These are phyloP conservation scores for Alternaria arborescens DNA, from an alignment of 2,329 filamentous ascomycete genomes.

Conservation along the genomic window DNA sequence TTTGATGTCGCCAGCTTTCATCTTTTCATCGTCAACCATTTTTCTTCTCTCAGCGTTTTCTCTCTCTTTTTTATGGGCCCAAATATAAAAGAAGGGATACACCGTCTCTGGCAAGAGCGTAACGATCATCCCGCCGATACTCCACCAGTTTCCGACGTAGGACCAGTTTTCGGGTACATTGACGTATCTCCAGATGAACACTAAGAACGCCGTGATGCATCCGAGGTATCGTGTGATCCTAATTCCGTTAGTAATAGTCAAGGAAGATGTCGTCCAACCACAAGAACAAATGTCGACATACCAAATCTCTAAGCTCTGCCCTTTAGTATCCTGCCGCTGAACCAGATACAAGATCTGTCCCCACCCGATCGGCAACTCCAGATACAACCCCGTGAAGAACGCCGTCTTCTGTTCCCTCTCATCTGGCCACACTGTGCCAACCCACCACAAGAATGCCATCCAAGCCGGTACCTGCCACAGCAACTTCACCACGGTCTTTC, in stretches of 20 bases:
- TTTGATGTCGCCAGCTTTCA: not conserved
- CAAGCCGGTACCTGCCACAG: slow-evolving; percentile 39
- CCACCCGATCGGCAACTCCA: slow-evolving; percentile 53
- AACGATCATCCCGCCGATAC: slow-evolving; percentile 45
- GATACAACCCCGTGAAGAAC: slow-evolving; percentile 51
- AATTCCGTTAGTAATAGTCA: not conserved
- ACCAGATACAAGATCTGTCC: slow-evolving; percentile 44
- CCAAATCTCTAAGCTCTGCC: slow-evolving; percentile 54
- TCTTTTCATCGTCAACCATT: slow-evolving; percentile 4
- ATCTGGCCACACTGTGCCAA: slow-evolving; percentile 46
- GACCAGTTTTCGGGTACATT: slow-evolving; percentile 52
- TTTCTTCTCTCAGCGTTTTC: slow-evolving; percentile 18
- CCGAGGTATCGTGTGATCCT: slow-evolving; percentile 53
- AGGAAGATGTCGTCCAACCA: not conserved
- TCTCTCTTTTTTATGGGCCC: slow-evolving; percentile 38
- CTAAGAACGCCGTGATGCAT: slow-evolving; percentile 50
- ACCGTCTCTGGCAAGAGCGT: slow-evolving; percentile 52
- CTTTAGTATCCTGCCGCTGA: slow-evolving; percentile 45
- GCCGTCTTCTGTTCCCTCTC: slow-evolving; percentile 53
- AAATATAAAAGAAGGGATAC: slow-evolving; percentile 52
- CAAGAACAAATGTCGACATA: slow-evolving; percentile 24
- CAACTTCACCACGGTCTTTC: slow-evolving; percentile 32
- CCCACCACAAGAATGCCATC: slow-evolving; percentile 39
- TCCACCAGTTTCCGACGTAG: slow-evolving; percentile 49
- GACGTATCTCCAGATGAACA: slow-evolving; percentile 53